These are phyloP conservation scores for Picea sitchensis DNA, from an alignment of 75 land plant genomes.

Conservation along the genomic window DNA sequence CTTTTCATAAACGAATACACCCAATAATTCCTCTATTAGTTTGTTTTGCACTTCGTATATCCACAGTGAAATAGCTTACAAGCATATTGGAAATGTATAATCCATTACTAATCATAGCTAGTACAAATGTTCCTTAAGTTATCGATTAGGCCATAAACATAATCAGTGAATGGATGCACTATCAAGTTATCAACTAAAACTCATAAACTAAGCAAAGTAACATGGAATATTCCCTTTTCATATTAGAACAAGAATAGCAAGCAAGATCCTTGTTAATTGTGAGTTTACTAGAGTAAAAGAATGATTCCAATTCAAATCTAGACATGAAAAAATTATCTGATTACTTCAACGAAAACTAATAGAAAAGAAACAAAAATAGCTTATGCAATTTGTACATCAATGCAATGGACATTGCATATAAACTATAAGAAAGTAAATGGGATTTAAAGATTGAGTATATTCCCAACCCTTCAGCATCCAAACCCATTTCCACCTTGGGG, in stretches of 20 bases:
- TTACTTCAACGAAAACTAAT: background rate
- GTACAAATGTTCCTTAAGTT: background rate
- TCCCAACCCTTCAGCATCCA: background rate
- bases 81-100: background rate
- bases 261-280: background rate
- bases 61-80: background rate
- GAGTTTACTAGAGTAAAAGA: background rate
- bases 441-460: background rate
- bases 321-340: no score
- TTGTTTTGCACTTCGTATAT: background rate
- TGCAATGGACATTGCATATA: background rate
- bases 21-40: background rate
- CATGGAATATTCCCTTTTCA: background rate
- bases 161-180: background rate
- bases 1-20: constrained; percentile 7
- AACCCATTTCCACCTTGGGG: background rate
- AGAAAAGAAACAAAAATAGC: background rate
- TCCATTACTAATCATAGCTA: background rate
- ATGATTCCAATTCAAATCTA: background rate
- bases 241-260: background rate
- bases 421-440: background rate
- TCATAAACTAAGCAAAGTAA: background rate
- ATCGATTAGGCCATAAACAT: background rate
- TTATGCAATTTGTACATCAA: background rate
- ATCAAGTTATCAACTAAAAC: background rate